Base-by-base conservation (phyloP, 2,329 filamentous ascomycete species). In the Aspergillus intermedius region DNA sequence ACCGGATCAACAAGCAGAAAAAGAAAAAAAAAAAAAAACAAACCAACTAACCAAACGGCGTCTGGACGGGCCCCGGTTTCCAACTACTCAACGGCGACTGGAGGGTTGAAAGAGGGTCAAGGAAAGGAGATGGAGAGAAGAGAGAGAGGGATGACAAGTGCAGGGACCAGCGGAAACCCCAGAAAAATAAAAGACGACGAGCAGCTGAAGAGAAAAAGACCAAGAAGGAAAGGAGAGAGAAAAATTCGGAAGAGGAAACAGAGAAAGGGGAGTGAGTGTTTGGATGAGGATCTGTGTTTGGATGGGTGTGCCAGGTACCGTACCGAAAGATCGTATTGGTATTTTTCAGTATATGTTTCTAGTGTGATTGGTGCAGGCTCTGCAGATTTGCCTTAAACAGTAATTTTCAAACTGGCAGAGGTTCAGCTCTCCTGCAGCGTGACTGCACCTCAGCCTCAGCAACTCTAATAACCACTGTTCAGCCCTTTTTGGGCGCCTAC, bases 121-220 rank as follows among this genome's bases (percentile, higher is more conserved):
- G 15, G 34, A 40, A 40, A 12, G 17, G 37, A 40, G 6, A 12
- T 12, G 9, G 8, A 8, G 7, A 40, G 3, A 15, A 22, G 4
- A 21, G 17, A 19, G 15, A 12, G 46, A 44, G n/a, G 37, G 42
- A 46, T 45, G 37, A 30, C 45, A 32, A 28, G 25, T 30, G 41
- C 37, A 46, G 51, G 34, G 41, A 48, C 39, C 41, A 49, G 40
- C 44, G 45, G 30, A 41, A 48, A 42, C 32, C 23, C 15, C n/a
- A 44, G 25, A 47, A 40, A 44, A 46, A 40, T 42, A 48, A 52
- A 54, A 51, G 48, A 47, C 47, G 47, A 44, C 49, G 54, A 53
- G 52, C 45, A 46, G 46, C 49, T 42, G 28, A 45, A 25, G 43
- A 49, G 41, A 39, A 52, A 45, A 48, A 42, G 37, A 43, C 46